Percentiles rank a stretch among this genome's conserved stretches.
Conservation (phyloP, 1,139 yeast species). For the Kurtzmaniella natalensis region DNA sequence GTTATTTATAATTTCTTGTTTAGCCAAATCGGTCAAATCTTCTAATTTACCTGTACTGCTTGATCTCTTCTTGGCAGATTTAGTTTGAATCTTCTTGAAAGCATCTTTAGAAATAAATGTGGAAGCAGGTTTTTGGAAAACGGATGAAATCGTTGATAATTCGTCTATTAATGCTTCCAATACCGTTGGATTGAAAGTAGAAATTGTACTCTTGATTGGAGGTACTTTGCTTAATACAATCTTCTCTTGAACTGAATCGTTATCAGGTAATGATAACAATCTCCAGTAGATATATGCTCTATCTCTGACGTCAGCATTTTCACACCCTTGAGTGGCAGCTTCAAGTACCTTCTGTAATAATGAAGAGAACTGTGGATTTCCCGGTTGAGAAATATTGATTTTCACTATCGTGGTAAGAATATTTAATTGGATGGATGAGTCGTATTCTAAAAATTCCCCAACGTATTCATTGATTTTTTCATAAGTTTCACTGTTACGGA, state of each 20-base stretch:
- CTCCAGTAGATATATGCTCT: constrained; percentile 96
- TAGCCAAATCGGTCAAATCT: constrained; percentile 75
- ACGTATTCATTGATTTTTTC: constrained; percentile 47
- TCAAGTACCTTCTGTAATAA: constrained; percentile 71
- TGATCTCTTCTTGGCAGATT: constrained; percentile 18
- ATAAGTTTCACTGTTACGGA: constrained; percentile 40
- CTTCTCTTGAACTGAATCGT: constrained; percentile 43
- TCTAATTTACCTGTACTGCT: constrained; percentile 51
- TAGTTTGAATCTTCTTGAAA: constrained; percentile 19
- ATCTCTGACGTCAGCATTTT: constrained; percentile 91
- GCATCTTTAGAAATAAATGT: constrained; percentile 50
- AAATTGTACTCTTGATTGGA: constrained; percentile 66
- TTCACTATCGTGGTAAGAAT: constrained; percentile 78
- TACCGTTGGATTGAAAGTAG: constrained; percentile 63
- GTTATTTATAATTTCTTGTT: constrained; percentile 65
- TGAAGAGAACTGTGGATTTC: constrained; percentile 25
- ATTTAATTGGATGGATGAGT: constrained; percentile 70
- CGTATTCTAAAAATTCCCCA: constrained; percentile 65
- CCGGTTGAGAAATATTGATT: constrained; percentile 51
- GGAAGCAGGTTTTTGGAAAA: constrained; percentile 79
- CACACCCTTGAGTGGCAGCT: constrained; percentile 73
- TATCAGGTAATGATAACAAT: constrained; percentile 55
- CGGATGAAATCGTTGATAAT: constrained; percentile 81
- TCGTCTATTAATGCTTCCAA: constrained; percentile 69
- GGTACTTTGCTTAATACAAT: constrained; percentile 64